Evolutionary conservation across 345 rosid species (phyloP), one percentile per base, ranked within the genome.

Genomic region (Rhizophora mangle): DNA sequence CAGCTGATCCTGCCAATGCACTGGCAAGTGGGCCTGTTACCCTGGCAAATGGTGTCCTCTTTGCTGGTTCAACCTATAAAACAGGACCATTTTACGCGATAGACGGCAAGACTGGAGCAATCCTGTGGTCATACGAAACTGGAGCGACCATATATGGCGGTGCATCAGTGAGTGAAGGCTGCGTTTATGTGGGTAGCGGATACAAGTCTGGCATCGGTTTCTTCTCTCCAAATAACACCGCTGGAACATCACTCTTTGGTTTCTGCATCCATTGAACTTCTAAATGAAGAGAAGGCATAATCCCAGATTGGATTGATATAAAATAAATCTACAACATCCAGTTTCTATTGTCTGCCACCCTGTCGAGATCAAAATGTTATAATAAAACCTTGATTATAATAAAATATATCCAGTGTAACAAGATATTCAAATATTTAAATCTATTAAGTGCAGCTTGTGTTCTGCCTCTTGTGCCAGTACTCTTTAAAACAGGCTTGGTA

Each of bases 21-120:
- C 32, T 59, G 1, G 24, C 67, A 15, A 19, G 2, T 49, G 77
- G 77, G 21, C 82, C 74, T n/a, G 70, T 75, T 13, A 72, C 74
- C 1, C 46, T 72, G 20, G 82, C 77, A 1, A 72, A 75, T 8
- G 72, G 74, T 0, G 77, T 72, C n/a, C 36, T 68, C 2, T 69
- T 75, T 62, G 75, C 59, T 6, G 75, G 77, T 11, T 79, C 77
- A 0, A 76, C 74, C 8, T 18, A 9, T 39, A 36, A 24, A 29
- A 20, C 68, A 60, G 80, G 80, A 26, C 69, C 82, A 0, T 27
- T 75, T 5, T 69, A 72, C 61, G 80, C 82, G 5, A 57, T 75
- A 19, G 55, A 69, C 30, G 75, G 69, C 1, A 55, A 30, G 9
- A 72, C 20, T 2, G 72, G 79, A 16, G 15, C 56, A 26, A 58